phyloP scores from a whole-genome alignment of 2,329 filamentous ascomycete genomes.

The Fusarium pseudocircinatum region DNA sequence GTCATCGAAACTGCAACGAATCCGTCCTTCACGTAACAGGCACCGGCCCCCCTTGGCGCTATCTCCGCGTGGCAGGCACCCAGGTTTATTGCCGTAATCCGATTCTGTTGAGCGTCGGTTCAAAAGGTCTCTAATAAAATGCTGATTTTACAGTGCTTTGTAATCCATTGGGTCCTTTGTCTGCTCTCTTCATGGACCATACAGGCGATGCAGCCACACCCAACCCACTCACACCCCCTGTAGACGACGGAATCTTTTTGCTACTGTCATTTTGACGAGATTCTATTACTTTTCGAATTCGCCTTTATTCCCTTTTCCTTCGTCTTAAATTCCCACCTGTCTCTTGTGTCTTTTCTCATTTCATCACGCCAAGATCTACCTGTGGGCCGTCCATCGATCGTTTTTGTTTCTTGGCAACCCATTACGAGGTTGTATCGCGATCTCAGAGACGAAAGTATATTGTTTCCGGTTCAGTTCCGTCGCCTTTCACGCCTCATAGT shows the following conservation, averaged over 20 bases:
- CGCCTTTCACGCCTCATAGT: neutral
- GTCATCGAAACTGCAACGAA: slow-evolving; percentile 24
- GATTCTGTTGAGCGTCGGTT: slow-evolving; percentile 10
- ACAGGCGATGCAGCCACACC: slow-evolving; percentile 23
- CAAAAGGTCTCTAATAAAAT: neutral
- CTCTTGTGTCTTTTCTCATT: neutral
- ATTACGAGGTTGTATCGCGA: slow-evolving; percentile 14
- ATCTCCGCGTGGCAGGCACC: slow-evolving; percentile 20
- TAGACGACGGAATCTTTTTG: slow-evolving; percentile 5
- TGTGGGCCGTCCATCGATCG: neutral
- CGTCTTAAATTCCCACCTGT: slow-evolving; percentile 6
- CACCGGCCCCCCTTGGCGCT: slow-evolving; percentile 8
- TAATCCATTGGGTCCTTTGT: slow-evolving; percentile 29
- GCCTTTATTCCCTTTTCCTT: slow-evolving; percentile 6
- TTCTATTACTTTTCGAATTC: slow-evolving; percentile 15
- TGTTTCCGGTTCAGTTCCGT: slow-evolving; percentile 22
- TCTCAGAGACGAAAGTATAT: slow-evolving; percentile 2
- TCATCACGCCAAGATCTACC: slow-evolving; percentile 8
- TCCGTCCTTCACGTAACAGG: neutral
- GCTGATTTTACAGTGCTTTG: slow-evolving; percentile 26
- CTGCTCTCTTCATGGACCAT: slow-evolving; percentile 4
- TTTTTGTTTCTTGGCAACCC: slow-evolving; percentile 4
- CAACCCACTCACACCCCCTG: slow-evolving; percentile 11
- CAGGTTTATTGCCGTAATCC: slow-evolving; percentile 29
- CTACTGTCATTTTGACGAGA: slow-evolving; percentile 21